phyloP scores from a whole-genome alignment of 306 rosid species.

The Fragaria ananassa region DNA sequence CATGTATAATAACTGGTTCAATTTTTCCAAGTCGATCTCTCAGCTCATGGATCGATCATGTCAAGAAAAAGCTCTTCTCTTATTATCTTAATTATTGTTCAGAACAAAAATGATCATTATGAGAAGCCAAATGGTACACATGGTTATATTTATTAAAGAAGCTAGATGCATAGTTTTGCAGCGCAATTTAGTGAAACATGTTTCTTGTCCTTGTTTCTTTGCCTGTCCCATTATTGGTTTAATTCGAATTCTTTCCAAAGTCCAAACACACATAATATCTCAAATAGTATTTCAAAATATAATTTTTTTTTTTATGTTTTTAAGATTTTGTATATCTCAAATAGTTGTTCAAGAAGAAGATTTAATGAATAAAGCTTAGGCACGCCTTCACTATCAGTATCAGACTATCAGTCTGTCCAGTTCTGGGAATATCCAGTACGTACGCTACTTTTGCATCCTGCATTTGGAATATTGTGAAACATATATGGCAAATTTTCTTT shows the following conservation, averaged over 20 bases:
- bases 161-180: not conserved
- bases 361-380: not conserved
- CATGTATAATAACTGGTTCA: not conserved
- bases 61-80: not conserved
- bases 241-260: too few species aligned
- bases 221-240: not conserved
- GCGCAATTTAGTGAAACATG: not conserved
- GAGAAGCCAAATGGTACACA: conserved; percentile 1
- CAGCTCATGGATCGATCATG: not conserved
- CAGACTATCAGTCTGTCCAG: not conserved
- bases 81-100: not conserved
- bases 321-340: not conserved
- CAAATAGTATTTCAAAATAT: too few species aligned
- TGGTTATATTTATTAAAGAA: not conserved
- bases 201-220: conserved; percentile 1
- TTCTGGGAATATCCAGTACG: conserved; percentile 2
- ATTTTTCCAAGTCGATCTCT: not conserved
- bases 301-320: too few species aligned
- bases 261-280: not conserved
- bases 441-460: not conserved
- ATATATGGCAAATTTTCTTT: not conserved
- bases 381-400: conserved; percentile 4
- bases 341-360: not conserved
- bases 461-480: not conserved
- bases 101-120: not conserved